A percentile compares a stretch with the other conserved stretches of the same genome.
phyloP scores from a whole-genome alignment of 2,329 filamentous ascomycete species.

The Cryphonectria naterciae region DNA sequence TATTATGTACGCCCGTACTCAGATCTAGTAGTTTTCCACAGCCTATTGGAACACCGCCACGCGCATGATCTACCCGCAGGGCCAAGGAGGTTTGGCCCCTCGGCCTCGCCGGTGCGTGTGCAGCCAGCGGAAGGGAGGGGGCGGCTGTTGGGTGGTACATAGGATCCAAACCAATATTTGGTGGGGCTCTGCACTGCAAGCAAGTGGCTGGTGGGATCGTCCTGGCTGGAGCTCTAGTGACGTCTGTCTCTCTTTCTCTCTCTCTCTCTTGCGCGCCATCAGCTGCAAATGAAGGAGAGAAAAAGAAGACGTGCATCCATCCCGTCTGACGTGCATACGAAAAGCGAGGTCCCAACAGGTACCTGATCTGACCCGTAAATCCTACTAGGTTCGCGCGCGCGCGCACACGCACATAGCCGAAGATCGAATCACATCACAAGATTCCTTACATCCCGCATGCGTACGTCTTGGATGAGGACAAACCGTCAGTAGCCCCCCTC shows the following conservation, averaged over 20 bases:
- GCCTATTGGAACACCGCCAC: not conserved
- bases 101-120: not conserved
- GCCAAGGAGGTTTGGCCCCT: not conserved
- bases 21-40: not conserved
- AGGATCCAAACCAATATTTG: not conserved
- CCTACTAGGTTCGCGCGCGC: not conserved
- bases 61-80: not conserved
- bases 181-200: not conserved
- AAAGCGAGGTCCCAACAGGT: not conserved
- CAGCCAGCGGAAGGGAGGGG: not conserved
- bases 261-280: not conserved
- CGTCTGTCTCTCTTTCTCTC: not conserved
- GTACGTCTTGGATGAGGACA: not conserved
- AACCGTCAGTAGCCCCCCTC: not conserved
- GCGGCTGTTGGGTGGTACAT: not conserved
- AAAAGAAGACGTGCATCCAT: not conserved
- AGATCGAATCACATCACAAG: not conserved
- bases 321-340: slow-evolving; percentile 4
- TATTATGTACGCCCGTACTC: not conserved
- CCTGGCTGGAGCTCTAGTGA: not conserved
- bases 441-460: not conserved
- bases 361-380: not conserved
- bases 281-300: not conserved
- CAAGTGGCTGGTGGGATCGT: slow-evolving; percentile 1
- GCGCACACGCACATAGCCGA: not conserved